phyloP scores from a whole-genome alignment of 176 grass and related monocot species.

The Musa beccarii region DNA sequence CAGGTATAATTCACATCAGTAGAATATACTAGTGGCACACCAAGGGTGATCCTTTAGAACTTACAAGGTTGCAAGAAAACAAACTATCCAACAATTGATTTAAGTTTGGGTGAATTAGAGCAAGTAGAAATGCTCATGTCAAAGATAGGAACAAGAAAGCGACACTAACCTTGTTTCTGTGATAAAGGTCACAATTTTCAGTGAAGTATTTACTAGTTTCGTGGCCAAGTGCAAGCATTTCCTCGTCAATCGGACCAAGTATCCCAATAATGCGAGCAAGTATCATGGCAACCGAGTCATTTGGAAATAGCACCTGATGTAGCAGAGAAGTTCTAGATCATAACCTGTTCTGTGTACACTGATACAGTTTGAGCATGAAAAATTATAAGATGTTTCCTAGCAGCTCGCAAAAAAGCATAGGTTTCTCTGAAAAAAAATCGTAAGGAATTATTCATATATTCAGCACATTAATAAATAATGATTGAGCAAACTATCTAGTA shows the following conservation, averaged over 20 bases:
- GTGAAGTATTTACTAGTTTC: slow-evolving; percentile 79
- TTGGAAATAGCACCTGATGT: slow-evolving; percentile 87
- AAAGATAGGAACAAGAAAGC: slow-evolving; percentile 14
- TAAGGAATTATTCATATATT: not conserved
- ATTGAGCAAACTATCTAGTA: not conserved
- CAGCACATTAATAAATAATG: not conserved
- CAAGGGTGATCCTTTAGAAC: no score
- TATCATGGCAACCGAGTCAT: slow-evolving; percentile 65
- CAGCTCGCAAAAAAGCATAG: not conserved
- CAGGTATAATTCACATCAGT: not conserved
- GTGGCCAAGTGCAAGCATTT: slow-evolving; percentile 74
- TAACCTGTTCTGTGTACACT: slow-evolving; percentile 15
- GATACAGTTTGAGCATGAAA: slow-evolving; percentile 12
- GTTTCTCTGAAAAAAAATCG: not conserved
- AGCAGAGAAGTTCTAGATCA: slow-evolving; percentile 1
- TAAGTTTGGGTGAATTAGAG: not conserved
- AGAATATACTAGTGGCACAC: not conserved
- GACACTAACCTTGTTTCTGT: slow-evolving; percentile 66
- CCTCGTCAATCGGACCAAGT: slow-evolving; percentile 79
- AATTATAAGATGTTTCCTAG: not conserved
- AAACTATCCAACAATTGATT: not conserved
- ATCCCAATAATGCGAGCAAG: slow-evolving; percentile 75
- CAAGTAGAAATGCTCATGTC: not conserved
- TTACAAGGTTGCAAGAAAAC: no score
- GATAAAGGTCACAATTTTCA: slow-evolving; percentile 64